These are phyloP conservation scores for Colletotrichum tropicale DNA, from an alignment of 2,329 filamentous ascomycete genomes.

Conservation along the genomic window DNA sequence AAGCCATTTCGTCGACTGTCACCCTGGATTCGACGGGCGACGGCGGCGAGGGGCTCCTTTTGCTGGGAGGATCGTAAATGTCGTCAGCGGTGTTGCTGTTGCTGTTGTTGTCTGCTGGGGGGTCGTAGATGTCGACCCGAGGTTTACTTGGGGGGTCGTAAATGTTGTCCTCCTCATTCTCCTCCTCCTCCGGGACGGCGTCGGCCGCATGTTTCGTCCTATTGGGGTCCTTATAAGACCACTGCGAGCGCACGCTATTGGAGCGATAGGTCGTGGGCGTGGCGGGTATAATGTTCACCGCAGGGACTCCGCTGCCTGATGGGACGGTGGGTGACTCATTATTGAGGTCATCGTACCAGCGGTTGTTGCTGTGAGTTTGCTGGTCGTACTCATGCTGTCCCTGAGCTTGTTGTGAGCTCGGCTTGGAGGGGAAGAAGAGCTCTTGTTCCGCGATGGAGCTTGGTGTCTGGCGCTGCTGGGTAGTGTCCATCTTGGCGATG, in stretches of 20 bases:
- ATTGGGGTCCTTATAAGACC: background rate
- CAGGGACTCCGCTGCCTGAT: conserved; percentile 10
- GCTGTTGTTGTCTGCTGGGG: background rate
- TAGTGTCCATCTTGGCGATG: conserved; percentile 6
- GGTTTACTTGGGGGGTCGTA: conserved; percentile 3
- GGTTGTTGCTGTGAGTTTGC: background rate
- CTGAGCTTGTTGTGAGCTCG: background rate
- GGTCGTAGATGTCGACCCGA: background rate
- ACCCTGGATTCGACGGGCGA: background rate
- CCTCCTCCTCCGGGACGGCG: conserved; percentile 9
- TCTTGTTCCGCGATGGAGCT: conserved; percentile 17
- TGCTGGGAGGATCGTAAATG: conserved; percentile 5
- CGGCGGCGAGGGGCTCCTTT: background rate
- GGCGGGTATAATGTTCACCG: conserved; percentile 16
- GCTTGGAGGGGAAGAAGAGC: background rate
- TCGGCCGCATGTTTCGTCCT: background rate
- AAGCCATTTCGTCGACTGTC: background rate
- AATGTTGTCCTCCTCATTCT: conserved; percentile 8
- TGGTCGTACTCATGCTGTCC: background rate
- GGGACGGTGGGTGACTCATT: conserved; percentile 10
- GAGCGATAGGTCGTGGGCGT: conserved; percentile 15
- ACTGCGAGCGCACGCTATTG: conserved; percentile 15
- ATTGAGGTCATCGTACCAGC: conserved; percentile 10
- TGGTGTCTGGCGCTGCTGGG: conserved; percentile 10
- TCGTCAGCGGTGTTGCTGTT: background rate